Evolutionary conservation across 2,329 filamentous ascomycete species (phyloP).

Genomic region (Ophiocordyceps camponoti-floridani): DNA sequence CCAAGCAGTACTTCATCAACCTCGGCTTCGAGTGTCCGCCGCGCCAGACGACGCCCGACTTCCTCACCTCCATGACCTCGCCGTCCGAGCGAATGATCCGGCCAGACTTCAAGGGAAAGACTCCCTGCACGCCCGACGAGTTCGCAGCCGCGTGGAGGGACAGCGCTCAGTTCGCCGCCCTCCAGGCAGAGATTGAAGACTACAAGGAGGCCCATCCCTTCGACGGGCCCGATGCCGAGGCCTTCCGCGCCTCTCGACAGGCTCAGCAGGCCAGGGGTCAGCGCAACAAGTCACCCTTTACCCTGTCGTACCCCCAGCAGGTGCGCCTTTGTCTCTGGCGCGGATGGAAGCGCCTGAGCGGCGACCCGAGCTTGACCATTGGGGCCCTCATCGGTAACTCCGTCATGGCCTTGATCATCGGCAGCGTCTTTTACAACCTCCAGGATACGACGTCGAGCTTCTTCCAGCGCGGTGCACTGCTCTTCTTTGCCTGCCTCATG

Average conservation of each 20-base stretch:
- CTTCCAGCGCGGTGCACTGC: slow-evolving; percentile 58
- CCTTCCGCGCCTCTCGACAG: slow-evolving; percentile 34
- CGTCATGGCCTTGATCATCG: slow-evolving; percentile 58
- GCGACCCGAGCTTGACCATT: slow-evolving; percentile 59
- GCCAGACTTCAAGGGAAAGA: slow-evolving; percentile 34
- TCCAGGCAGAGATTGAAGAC: slow-evolving; percentile 35
- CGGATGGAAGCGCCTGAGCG: slow-evolving; percentile 58
- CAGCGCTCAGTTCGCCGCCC: slow-evolving; percentile 28
- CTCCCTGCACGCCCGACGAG: slow-evolving; percentile 42
- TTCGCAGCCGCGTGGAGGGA: slow-evolving; percentile 41
- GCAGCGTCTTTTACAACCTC: slow-evolving; percentile 69
- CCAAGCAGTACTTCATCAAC: slow-evolving; percentile 46
- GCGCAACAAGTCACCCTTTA: slow-evolving; percentile 62
- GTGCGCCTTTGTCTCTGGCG: slow-evolving; percentile 63
- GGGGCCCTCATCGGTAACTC: slow-evolving; percentile 55
- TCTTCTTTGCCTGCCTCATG: slow-evolving; percentile 79
- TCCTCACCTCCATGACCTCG: slow-evolving; percentile 53
- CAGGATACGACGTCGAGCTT: slow-evolving; percentile 48
- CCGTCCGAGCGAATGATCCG: slow-evolving; percentile 36
- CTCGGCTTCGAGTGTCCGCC: slow-evolving; percentile 50
- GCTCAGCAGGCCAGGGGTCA: slow-evolving; percentile 37
- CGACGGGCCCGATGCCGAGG: slow-evolving; percentile 35
- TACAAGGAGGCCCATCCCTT: slow-evolving; percentile 36
- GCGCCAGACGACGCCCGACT: slow-evolving; percentile 52
- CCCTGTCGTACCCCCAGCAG: slow-evolving; percentile 60